Evolutionary conservation across 2,329 filamentous ascomycete species (phyloP).

Genomic region (Sclerotinia glacialis): DNA sequence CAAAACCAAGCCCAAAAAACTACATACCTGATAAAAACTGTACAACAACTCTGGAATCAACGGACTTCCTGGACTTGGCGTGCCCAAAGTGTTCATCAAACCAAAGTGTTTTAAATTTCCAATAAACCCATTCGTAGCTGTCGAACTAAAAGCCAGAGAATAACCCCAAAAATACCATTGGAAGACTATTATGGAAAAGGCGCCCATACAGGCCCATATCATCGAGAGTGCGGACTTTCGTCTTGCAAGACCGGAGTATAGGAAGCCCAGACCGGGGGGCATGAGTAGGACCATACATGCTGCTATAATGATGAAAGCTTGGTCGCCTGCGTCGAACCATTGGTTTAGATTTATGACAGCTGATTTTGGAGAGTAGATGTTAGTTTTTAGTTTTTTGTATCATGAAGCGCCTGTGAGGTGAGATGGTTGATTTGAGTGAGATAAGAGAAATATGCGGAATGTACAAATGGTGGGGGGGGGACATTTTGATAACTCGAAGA

Average conservation of each 20-base stretch:
- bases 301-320: constrained; percentile 87
- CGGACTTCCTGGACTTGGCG: constrained; percentile 83
- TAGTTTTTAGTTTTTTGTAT: constrained; percentile 2
- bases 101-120: constrained; percentile 88
- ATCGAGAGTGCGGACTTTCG: constrained; percentile 95
- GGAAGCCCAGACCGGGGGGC: constrained; percentile 93
- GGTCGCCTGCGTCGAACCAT: constrained; percentile 89
- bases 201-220: constrained; percentile 97
- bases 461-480: background rate
- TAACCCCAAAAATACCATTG: constrained; percentile 99
- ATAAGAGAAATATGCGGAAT: constrained; percentile 11
- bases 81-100: constrained; percentile 76
- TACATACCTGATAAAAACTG: constrained; percentile 80
- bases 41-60: constrained; percentile 88
- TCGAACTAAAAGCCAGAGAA: constrained; percentile 83
- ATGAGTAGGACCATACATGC: constrained; percentile 94
- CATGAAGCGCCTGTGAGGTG: background rate
- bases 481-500: background rate
- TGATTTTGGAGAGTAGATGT: constrained; percentile 42
- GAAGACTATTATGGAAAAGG: constrained; percentile 85
- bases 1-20: background rate
- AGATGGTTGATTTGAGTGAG: background rate
- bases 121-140: constrained; percentile 84
- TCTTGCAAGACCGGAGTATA: constrained; percentile 96
- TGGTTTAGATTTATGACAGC: constrained; percentile 87